Conservation (phyloP, 208 protist genomes). For the Acanthamoeba royreba region DNA sequence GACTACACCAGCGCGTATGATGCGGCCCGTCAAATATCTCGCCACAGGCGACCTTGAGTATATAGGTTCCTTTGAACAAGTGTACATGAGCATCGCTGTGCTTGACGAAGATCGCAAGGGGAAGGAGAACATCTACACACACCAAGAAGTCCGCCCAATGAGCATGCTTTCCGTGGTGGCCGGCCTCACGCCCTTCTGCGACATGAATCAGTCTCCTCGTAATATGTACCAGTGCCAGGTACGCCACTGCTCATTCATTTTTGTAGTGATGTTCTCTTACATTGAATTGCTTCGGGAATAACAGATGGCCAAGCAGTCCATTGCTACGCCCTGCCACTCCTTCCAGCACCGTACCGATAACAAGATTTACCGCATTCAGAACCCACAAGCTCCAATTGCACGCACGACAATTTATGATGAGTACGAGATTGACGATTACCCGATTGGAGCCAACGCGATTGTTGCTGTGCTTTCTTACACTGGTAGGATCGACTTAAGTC, state of each 20-base stretch:
- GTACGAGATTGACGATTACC: conserved; percentile 96
- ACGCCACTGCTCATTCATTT: not conserved
- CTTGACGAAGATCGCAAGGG: conserved; percentile 80
- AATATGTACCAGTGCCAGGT: conserved; percentile 99
- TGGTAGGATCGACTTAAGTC: conserved; percentile 61
- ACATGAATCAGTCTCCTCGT: conserved; percentile 99
- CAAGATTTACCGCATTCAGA: conserved; percentile 97
- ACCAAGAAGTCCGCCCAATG: conserved; percentile 74
- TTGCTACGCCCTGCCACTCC: conserved; percentile 94
- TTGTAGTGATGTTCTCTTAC: no score
- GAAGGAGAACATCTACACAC: conserved; percentile 47
- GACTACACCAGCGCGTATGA: conserved; percentile 88
- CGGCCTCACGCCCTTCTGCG: conserved; percentile 98
- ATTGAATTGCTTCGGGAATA: no score
- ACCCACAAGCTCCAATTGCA: conserved; percentile 96
- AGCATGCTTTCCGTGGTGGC: conserved; percentile 96
- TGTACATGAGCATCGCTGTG: conserved; percentile 96
- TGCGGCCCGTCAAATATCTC: conserved; percentile 91
- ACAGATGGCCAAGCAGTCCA: conserved; percentile 99
- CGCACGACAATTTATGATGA: conserved; percentile 78
- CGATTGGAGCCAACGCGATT: conserved; percentile 97
- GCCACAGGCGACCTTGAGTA: conserved; percentile 77
- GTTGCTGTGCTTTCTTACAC: conserved; percentile 99
- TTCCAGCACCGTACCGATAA: conserved; percentile 94
- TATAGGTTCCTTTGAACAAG: conserved; percentile 97